Conservation (phyloP, 371 early-diverging fungal genomes). For the Mortierella sp. region DNA sequence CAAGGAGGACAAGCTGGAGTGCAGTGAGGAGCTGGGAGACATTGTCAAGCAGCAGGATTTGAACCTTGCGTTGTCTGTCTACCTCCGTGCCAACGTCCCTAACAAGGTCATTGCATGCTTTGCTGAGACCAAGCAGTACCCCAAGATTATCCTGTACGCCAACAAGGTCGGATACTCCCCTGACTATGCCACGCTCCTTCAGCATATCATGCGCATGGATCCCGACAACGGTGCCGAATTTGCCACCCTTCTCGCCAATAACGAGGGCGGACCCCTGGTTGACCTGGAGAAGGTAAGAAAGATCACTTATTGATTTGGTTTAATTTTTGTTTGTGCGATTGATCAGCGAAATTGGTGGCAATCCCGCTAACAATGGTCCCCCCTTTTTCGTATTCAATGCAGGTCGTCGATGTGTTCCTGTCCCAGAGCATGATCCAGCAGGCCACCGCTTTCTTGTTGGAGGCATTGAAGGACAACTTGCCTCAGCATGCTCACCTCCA, state of each 20-base stretch:
- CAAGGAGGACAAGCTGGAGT: conserved; percentile 97
- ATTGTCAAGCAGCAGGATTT: conserved; percentile 94
- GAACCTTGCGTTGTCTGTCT: conserved; percentile 93
- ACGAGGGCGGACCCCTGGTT: conserved; percentile 88
- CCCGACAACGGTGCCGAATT: conserved; percentile 96
- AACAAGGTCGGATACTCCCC: conserved; percentile 96
- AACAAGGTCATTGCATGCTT: conserved; percentile 95
- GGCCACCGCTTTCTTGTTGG: conserved; percentile 96
- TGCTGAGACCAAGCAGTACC: conserved; percentile 97
- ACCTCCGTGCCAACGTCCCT: conserved; percentile 94
- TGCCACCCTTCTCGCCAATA: conserved; percentile 89
- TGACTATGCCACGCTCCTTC: conserved; percentile 91
- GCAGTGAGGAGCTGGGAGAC: conserved; percentile 98
- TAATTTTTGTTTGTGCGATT: neutral
- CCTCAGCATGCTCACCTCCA: conserved; percentile 94
- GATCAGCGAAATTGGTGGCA: neutral
- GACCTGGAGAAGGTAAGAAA: conserved; percentile 78
- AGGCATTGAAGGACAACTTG: conserved; percentile 92
- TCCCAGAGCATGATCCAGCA: conserved; percentile 95
- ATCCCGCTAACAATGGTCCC: neutral
- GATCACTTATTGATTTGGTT: neutral
- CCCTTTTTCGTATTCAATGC: conserved; percentile 8
- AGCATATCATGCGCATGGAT: conserved; percentile 90
- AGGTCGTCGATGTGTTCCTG: conserved; percentile 93
- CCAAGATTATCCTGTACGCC: conserved; percentile 96